Conservation (phyloP, 2,329 filamentous ascomycete species). For the Ophiostoma sp. region DNA sequence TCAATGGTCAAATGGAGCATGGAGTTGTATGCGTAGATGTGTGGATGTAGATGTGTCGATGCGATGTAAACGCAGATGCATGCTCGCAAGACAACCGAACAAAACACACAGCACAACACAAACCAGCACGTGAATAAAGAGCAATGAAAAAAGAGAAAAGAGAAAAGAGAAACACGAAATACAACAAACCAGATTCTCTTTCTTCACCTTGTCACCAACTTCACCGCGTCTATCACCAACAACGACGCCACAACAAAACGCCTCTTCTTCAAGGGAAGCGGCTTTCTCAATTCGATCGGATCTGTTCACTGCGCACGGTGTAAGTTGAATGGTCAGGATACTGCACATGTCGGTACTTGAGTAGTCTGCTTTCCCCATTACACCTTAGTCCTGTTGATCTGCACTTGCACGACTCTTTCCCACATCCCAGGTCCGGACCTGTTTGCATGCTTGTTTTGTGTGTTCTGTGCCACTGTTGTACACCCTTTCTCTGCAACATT, state of each 20-base stretch:
- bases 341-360: not conserved
- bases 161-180: not conserved
- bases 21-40: not conserved
- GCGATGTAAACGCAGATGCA: not conserved
- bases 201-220: not conserved
- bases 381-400: not conserved
- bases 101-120: not conserved
- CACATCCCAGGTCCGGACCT: not conserved
- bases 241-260: not conserved
- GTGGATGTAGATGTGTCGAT: not conserved
- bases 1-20: not conserved
- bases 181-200: not conserved
- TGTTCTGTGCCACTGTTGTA: not conserved
- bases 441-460: not conserved
- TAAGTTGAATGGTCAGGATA: constrained; percentile 3
- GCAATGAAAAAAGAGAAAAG: too few species aligned
- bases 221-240: not conserved
- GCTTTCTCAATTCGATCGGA: not conserved
- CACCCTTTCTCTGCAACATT: not conserved
- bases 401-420: not conserved
- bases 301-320: not conserved
- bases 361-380: not conserved
- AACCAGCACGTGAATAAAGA: not conserved
- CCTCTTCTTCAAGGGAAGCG: not conserved
- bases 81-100: not conserved